Base-by-base conservation (phyloP, 192 early-diverging fungal species). In the Chytriomyces sp. region DNA sequence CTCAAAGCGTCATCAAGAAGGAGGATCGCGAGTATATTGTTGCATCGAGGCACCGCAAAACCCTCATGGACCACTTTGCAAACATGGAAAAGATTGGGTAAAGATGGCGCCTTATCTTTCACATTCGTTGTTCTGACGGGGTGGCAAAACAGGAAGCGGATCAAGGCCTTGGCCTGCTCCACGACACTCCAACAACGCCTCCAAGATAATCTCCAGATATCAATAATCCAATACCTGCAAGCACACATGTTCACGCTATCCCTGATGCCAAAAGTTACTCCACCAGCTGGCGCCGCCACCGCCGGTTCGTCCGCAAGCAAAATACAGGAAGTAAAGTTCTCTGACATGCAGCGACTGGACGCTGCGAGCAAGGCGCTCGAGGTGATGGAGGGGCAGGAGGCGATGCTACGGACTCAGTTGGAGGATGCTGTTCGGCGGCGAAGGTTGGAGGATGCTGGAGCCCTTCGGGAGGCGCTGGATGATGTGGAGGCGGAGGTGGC, bases 221-320 rank as follows among this genome's bases (percentile, higher is more conserved):
- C 80, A n/a, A 76, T 78, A 32, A 69, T 86, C 40, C 62, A 84
- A 31, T 86, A 73, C 59, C 69, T 86, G 0, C 85, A 86, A 60
- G 52, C 55, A 6, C 57, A 86, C 53, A 86, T 86, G 85, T 83
- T 85, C 67, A 81, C 85, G 26, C 59, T 86, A 3, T 77, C 85
- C 34, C 57, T 82, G 40, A 79, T 86, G 79, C 85, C 85, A 4
- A 84, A 77, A 44, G 72, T 80, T 19, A 64, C 56, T 63, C 31
- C 66, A 28, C 28, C 38, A 3, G n/a, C n/a, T n/a, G 30, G 36
- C 32, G 25, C 5, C 40, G 39, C 17, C n/a, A 64, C 5, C 44
- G 65, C 34, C 14, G 58, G 33, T 40, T 31, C 39, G 19, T 28
- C 10, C 14, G 19, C 28, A 36, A 38, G 72, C n/a, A 40, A n/a